Evolutionary conservation across 495 filamentous ascomycete species (phyloP), one percentile per base, ranked within the genome.

Genomic region (Endocarpon pusillum): DNA sequence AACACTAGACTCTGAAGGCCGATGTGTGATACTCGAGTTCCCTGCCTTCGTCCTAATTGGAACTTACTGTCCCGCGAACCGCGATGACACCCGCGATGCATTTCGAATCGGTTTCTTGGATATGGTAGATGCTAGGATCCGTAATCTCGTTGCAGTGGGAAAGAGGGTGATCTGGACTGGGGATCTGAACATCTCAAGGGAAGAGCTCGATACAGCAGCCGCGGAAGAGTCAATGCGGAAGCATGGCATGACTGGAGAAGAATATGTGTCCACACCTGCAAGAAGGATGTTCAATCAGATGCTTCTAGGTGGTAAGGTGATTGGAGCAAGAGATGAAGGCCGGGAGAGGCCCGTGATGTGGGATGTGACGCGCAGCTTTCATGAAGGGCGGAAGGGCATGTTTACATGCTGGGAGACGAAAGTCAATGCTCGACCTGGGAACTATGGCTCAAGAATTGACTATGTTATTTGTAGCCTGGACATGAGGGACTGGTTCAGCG

Each of bases 401-500:
- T 96, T 81, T 53, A 97, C 89, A 4, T 93, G 86, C 49, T 86
- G 85, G 85, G 81, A 92, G 38, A 76, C 79, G 36, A 76, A 73
- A 48, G 78, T 80, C 43, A 91, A 91, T 52, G 76, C 78, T 15
- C 67, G 89, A 22, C 89, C 89, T 1, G 87, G 79, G 9, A 96
- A 97, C 50, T 85, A 73, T 47, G 89, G 89, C 1, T 74, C 81
- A 21, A 63, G 89, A 20, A 94, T 97, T 35, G 89, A 97, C 48
- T 96, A 92, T 53, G 73, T 97, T 19, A 64, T 94, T 4, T 87
- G 82, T 49, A 86, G 70, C 39, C 57, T 75, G 25, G 66, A 68
- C 21, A 87, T 94, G 72, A 78, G 74, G 41, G 55, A 67, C 36
- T 96, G 86, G 86, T 81, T 93, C 48, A 58, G 51, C 19, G 78